phyloP scores from a whole-genome alignment of 169 alveolate species.

The Plasmodium vivax region DNA sequence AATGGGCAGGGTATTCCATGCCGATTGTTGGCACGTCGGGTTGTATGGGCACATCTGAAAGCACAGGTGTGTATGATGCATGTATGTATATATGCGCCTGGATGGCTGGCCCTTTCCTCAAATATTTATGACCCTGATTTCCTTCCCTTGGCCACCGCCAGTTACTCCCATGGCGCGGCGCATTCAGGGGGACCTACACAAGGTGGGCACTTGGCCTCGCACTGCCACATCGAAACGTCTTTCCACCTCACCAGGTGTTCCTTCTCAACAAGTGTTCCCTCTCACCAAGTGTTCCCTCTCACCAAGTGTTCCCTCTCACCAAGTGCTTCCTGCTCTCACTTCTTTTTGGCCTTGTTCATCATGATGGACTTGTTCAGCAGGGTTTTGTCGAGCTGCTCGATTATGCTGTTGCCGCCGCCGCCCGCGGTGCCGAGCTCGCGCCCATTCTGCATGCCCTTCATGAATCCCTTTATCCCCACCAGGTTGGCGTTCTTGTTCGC shows the following conservation, averaged over 20 bases:
- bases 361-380: conserved; percentile 58
- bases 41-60: not conserved
- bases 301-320: not conserved
- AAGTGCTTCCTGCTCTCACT: not conserved
- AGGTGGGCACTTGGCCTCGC: not conserved
- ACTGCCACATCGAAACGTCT: not conserved
- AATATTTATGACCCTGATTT: not conserved
- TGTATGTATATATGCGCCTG: not conserved
- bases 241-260: no score
- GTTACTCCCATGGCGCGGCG: not conserved
- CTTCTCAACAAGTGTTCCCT: not conserved
- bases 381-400: conserved; percentile 69
- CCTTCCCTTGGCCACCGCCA: not conserved
- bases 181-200: not conserved
- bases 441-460: conserved; percentile 47
- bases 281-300: not conserved
- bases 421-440: not conserved
- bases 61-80: not conserved
- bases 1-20: not conserved
- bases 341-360: conserved; percentile 52
- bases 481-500: conserved; percentile 45
- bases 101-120: not conserved
- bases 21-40: not conserved
- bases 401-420: conserved; percentile 13
- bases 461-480: conserved; percentile 62